Conservation (phyloP, 176 grass and related monocot species). For the Musa itinerans region DNA sequence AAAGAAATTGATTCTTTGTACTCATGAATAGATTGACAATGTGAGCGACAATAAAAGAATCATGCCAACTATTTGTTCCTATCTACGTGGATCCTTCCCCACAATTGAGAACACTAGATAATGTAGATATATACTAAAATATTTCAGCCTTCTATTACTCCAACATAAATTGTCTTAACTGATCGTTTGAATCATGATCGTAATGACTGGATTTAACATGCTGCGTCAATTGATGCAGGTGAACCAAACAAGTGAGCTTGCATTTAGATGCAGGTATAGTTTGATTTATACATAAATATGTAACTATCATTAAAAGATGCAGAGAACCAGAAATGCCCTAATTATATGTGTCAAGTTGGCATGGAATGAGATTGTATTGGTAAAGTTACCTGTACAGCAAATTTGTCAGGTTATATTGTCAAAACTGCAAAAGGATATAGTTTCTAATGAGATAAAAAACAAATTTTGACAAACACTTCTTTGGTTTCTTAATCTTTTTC, state of each 20-base stretch:
- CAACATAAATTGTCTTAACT: neutral
- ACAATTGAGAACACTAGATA: neutral
- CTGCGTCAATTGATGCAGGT: neutral
- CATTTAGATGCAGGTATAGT: neutral
- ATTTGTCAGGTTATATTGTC: no score
- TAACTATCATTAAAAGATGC: neutral
- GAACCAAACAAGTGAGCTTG: neutral
- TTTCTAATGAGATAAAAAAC: no score
- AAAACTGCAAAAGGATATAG: no score
- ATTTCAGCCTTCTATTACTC: neutral
- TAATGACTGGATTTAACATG: neutral
- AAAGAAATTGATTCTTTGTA: no score
- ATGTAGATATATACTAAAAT: neutral
- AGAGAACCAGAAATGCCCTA: neutral
- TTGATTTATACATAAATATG: neutral
- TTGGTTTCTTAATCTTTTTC: no score
- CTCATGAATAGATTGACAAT: no score
- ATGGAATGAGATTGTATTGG: neutral
- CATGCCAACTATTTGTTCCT: no score
- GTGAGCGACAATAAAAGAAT: no score
- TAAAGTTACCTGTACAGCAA: no score
- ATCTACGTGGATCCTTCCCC: no score
- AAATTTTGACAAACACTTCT: no score
- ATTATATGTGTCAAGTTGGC: neutral
- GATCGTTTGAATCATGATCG: neutral